A percentile compares a stretch with the other conserved stretches of the same genome.
Evolutionary conservation across 768 basidiomycete genomes (phyloP).

Genomic region (Rhodotorula paludigena): DNA sequence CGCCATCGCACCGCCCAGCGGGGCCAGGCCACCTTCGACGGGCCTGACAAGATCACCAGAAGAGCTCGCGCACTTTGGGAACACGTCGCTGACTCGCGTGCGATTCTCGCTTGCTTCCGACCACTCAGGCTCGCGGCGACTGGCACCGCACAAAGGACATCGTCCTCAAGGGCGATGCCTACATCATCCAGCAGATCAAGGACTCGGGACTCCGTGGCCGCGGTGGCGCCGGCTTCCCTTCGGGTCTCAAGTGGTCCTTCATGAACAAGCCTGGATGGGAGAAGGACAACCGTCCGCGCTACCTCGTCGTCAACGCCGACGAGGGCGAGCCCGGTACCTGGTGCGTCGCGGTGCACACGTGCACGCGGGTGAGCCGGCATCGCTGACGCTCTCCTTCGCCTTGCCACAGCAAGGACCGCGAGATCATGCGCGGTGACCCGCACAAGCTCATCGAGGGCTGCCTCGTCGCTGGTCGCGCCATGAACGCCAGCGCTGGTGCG

Average conservation of each 20-base stretch:
- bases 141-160: slow-evolving; percentile 99
- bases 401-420: slow-evolving; percentile 77
- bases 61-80: too few species aligned
- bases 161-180: slow-evolving; percentile 84
- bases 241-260: slow-evolving; percentile 88
- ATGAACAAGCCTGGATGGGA: slow-evolving; percentile 99
- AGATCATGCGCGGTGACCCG: slow-evolving; percentile 94
- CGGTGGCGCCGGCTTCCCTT: slow-evolving; percentile 94
- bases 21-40: too few species aligned
- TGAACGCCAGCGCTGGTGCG: slow-evolving; percentile 82
- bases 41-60: too few species aligned
- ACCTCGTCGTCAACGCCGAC: slow-evolving; percentile 95
- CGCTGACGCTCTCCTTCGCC: background rate
- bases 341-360: too few species aligned
- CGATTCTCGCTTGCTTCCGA: background rate
- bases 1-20: too few species aligned
- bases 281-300: slow-evolving; percentile 80
- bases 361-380: too few species aligned
- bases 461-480: slow-evolving; percentile 88
- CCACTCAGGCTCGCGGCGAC: slow-evolving; percentile 74
- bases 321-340: slow-evolving; percentile 98
- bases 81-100: too few species aligned
- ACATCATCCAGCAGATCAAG: slow-evolving; percentile 95
- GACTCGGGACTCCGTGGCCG: slow-evolving; percentile 91
- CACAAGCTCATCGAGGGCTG: slow-evolving; percentile 98